Evolutionary conservation across 768 basidiomycete genomes (phyloP).

Genomic region (Leccinum aurantiacum): DNA sequence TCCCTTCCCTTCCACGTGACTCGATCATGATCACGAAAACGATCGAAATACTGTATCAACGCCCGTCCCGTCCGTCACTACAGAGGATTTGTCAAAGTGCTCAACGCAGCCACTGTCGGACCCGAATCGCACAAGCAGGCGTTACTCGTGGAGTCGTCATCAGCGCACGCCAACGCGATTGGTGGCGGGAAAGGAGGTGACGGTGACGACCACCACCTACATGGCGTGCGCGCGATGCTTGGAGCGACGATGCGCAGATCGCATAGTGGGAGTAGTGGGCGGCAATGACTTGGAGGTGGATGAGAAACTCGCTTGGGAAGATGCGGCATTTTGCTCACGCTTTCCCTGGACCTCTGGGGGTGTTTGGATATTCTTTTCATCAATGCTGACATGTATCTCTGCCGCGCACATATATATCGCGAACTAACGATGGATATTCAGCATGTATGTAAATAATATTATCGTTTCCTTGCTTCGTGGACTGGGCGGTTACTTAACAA

Average conservation of each 20-base stretch:
- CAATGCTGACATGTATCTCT: background rate
- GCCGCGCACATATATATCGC: background rate
- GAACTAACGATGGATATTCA: background rate
- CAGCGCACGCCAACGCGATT: background rate
- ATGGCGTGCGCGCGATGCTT: background rate
- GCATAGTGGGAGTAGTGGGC: background rate
- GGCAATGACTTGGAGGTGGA: background rate
- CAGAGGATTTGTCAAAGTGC: slow-evolving; percentile 53
- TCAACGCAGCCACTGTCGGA: slow-evolving; percentile 45
- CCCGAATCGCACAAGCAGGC: slow-evolving; percentile 9
- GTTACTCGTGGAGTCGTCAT: slow-evolving; percentile 5
- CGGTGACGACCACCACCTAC: background rate
- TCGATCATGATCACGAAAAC: background rate
- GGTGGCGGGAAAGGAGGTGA: background rate
- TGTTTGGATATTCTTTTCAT: background rate
- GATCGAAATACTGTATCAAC: background rate
- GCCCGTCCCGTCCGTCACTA: background rate
- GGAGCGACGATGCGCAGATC: slow-evolving; percentile 11
- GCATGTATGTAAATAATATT: background rate
- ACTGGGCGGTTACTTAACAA: no score
- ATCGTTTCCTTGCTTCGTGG: background rate
- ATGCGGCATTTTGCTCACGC: background rate
- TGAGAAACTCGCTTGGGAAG: background rate
- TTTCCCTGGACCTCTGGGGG: background rate
- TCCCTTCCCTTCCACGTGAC: background rate